Evolutionary conservation across 306 rosid genomes (phyloP), one percentile per base, ranked within the genome.

Genomic region (Vachellia collinsii): DNA sequence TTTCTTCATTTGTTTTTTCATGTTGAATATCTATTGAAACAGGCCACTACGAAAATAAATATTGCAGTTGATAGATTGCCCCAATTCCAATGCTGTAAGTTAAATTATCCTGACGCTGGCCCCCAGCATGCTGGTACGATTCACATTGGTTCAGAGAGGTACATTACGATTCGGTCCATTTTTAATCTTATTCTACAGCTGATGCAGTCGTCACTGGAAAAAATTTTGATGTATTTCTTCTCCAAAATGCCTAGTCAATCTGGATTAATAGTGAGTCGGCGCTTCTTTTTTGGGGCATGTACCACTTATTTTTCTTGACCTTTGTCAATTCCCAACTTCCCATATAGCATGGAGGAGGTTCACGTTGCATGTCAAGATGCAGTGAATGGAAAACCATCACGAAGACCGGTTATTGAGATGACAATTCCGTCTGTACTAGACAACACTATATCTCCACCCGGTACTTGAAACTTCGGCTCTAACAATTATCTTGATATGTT

Each of bases 121-220:
- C 96, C 97, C 34, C 97, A 93, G 89, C 99, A 93, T 84, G 74
- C 77, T 67, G 98, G 96, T 65, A 93, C 98, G 59, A 93, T 91
- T 81, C 99, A 95, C 86, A 95, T 95, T 54, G 99, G 96, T 84
- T 87, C 97, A 29, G 98, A 95, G 85, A 93, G 96, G 98, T 94
- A 78, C 48, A 80, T 39, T 53, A 4, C 44, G 63, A 68, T 74
- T 80, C 64, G 41, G 64, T 23, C 44, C 25, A 9, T 48, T 17
- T 67, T 44, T 73, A 62, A 50, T 51, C 56, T 16, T 54, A 38
- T 82, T 70, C 62, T 47, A 61, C 53, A 41, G 43, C 75, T 19
- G 43, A 36, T 82, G 72, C 73, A 62, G 61, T 67, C 69, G 65
- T 37, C 74, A 42, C 51, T 73, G 10, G 34, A 56, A 23, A 76